Base-by-base conservation (phyloP, 345 rosid genomes). In the Rhodamnia rubescens region DNA sequence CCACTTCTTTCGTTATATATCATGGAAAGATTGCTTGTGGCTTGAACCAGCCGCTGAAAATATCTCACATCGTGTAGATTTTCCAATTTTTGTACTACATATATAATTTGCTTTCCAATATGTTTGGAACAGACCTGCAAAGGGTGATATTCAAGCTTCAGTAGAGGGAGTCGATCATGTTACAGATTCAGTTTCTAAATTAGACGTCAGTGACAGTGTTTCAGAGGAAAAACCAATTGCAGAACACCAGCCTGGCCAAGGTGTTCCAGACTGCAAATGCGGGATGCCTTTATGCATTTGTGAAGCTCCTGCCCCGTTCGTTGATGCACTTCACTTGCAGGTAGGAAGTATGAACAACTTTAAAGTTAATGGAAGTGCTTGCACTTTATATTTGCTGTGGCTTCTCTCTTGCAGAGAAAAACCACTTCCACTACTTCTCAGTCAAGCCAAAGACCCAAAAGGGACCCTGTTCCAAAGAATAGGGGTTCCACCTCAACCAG, bases 231-330 rank as follows among this genome's bases (percentile, higher is more conserved):
- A 91, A 82, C 83, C 91, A 86, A 83, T 84, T 82, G 58, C 85
- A 82, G 92, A 82, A 64, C 84, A 83, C 42, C 89, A 85, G 51
- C 50, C 91, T 84, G 75, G 58, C 81, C 74, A 88, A 58, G 84
- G 88, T 64, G 90, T 83, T 80, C 50, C 87, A 55, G 94, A 95
- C 57, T 97, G 98, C 92, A 96, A 94, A 86, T 97, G 98, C 85
- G 99, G 98, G 51, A 95, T 97, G 99, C 99, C 99, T 87, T 89
- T 97, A 29, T 97, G 99, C 88, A 95, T 94, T 74, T 93, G 98
- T 86, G 94, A 92, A 85, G 92, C 97, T 87, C 92, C 94, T 84
- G 89, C 91, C 21, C 84, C 93, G 82, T 84, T 91, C 2, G 85
- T 84, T 10, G 91, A 87, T 52, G 83, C 87, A 18, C 85, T 36